These are phyloP conservation scores for Yamadazyma diospyri DNA, from an alignment of 1,139 yeast genomes.

Conservation along the genomic window DNA sequence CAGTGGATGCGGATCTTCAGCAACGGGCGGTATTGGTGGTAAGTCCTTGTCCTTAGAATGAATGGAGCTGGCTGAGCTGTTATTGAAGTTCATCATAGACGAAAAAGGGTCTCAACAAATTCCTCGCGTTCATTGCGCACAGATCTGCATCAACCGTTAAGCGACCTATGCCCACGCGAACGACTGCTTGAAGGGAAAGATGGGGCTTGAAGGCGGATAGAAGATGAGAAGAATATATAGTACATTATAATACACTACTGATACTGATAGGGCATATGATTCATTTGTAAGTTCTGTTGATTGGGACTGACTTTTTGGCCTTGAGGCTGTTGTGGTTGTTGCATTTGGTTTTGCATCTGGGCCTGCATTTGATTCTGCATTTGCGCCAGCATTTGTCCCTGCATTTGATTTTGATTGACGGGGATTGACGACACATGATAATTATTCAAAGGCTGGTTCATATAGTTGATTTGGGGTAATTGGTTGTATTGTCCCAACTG, in stretches of 20 bases:
- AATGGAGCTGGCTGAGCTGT: conserved; percentile 24
- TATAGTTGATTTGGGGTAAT: conserved; percentile 6
- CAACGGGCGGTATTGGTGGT: conserved; percentile 40
- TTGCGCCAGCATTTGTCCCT: conserved; percentile 9
- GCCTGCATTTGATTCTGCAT: no score
- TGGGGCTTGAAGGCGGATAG: no score
- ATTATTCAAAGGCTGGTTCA: conserved; percentile 7
- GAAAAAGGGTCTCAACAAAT: conserved; percentile 6
- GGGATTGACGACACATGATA: conserved; percentile 2
- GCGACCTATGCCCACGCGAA: no score
- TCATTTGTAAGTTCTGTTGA: conserved; percentile 8
- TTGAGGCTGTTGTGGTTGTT: conserved; percentile 5
- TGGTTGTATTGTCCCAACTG: conserved; percentile 8
- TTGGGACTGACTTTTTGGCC: conserved; percentile 5
- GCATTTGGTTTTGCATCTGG: conserved; percentile 9
- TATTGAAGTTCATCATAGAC: conserved; percentile 23
- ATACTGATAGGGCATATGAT: conserved; percentile 7
- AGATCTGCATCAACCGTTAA: no score
- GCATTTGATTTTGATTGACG: conserved; percentile 10
- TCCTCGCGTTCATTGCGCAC: conserved; percentile 7
- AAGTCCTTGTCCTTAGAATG: conserved; percentile 33
- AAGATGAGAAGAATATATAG: conserved; percentile 1
- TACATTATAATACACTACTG: conserved; percentile 5
- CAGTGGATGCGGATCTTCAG: no score
- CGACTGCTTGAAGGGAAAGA: no score